These are phyloP conservation scores for Arabidopsis suecica DNA, from an alignment of 345 rosid genomes.

Conservation along the genomic window DNA sequence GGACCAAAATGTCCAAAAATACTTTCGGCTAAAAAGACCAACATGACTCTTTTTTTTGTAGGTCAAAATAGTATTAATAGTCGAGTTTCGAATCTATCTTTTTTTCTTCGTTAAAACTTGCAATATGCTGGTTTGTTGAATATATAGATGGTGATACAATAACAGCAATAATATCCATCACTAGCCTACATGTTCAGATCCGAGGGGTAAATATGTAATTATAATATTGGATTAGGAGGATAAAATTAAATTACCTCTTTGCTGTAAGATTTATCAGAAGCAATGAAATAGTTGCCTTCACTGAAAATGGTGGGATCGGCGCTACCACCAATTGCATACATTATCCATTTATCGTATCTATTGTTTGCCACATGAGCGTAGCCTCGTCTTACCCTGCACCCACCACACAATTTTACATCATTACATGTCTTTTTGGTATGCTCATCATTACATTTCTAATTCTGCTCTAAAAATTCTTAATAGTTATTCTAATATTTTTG, in stretches of 20 bases:
- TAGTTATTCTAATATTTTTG: neutral
- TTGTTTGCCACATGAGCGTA: constrained; percentile 96
- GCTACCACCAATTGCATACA: constrained; percentile 97
- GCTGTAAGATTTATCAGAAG: constrained; percentile 52
- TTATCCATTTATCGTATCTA: constrained; percentile 84
- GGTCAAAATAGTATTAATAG: neutral
- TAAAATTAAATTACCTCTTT: constrained; percentile 59
- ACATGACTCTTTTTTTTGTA: neutral
- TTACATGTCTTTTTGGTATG: neutral
- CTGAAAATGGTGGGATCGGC: constrained; percentile 91
- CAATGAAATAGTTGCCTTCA: constrained; percentile 85
- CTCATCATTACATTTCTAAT: neutral
- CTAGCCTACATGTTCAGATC: no score
- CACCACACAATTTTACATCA: constrained; percentile 3
- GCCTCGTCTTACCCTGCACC: constrained; percentile 68
- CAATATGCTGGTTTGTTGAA: no score
- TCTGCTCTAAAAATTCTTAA: neutral
- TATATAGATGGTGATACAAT: no score
- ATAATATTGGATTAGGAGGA: neutral
- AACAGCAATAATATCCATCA: no score
- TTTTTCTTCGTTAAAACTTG: no score
- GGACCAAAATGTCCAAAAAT: no score
- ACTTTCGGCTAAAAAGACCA: neutral
- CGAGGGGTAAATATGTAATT: neutral
- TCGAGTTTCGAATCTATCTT: neutral